phyloP scores from a whole-genome alignment of 805 yeast species.

The Starmerella etchellsii region DNA sequence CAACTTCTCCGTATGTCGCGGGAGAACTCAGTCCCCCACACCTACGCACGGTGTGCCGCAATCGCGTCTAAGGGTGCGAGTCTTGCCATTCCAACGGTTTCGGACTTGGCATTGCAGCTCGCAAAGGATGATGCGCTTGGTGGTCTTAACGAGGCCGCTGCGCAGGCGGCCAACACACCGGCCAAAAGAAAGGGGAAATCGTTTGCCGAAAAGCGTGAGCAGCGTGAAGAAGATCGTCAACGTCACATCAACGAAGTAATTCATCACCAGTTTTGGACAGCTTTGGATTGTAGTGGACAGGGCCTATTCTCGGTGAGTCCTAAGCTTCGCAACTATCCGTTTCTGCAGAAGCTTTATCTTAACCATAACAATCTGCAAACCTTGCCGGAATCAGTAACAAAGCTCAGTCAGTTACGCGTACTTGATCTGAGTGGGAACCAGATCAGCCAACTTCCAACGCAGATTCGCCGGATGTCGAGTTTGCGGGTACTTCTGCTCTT shows the following conservation, averaged over 20 bases:
- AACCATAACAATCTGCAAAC: slow-evolving; percentile 67
- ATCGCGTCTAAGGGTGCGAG: slow-evolving; percentile 31
- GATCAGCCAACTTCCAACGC: slow-evolving; percentile 61
- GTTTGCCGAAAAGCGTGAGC: slow-evolving; percentile 24
- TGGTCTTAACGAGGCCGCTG: slow-evolving; percentile 14
- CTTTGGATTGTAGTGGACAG: slow-evolving; percentile 83
- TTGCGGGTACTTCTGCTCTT: slow-evolving; percentile 73
- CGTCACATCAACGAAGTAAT: slow-evolving; percentile 29
- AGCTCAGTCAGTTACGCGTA: slow-evolving; percentile 61
- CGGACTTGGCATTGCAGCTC: slow-evolving; percentile 30
- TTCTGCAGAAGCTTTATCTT: slow-evolving; percentile 73
- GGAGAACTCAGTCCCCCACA: slow-evolving; percentile 56
- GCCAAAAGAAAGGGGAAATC: slow-evolving; percentile 10
- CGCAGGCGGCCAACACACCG: slow-evolving; percentile 1
- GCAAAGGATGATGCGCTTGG: slow-evolving; percentile 21
- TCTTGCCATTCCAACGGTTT: slow-evolving; percentile 26
- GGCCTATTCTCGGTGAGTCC: slow-evolving; percentile 60
- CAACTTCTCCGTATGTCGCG: slow-evolving; percentile 63
- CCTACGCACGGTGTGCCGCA: slow-evolving; percentile 75
- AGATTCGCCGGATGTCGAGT: slow-evolving; percentile 69
- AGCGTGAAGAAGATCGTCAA: slow-evolving; percentile 31
- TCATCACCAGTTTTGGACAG: slow-evolving; percentile 80
- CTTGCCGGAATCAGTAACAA: slow-evolving; percentile 56
- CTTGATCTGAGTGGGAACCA: slow-evolving; percentile 75
- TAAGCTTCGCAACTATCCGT: slow-evolving; percentile 64